These are phyloP conservation scores for Calonectria multiphialidica DNA, from an alignment of 2,329 filamentous ascomycete genomes.

Conservation along the genomic window DNA sequence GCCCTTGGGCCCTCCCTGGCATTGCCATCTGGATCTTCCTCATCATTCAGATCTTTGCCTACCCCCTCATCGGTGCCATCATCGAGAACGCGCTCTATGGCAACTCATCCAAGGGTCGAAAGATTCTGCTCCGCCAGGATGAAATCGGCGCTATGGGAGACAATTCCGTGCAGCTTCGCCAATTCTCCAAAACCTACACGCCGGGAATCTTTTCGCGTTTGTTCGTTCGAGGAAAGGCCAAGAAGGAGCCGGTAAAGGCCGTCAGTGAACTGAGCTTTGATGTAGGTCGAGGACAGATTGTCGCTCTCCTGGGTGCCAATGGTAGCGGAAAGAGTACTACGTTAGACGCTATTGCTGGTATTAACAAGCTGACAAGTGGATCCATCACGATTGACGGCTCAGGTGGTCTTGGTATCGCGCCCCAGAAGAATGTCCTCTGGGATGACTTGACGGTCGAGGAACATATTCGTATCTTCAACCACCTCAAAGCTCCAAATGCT, in stretches of 20 bases:
- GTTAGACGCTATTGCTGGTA: conserved; percentile 86
- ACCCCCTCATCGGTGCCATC: conserved; percentile 79
- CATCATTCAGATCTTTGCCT: conserved; percentile 81
- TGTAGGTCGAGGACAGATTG: conserved; percentile 83
- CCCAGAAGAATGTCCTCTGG: conserved; percentile 96
- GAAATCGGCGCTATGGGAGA: conserved; percentile 43
- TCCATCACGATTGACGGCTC: conserved; percentile 82
- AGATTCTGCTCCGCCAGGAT: conserved; percentile 54
- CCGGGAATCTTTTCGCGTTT: conserved; percentile 72
- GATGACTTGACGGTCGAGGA: conserved; percentile 88
- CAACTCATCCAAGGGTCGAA: conserved; percentile 74
- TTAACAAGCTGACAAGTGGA: conserved; percentile 82
- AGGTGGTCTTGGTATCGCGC: conserved; percentile 86
- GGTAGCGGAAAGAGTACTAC: conserved; percentile 93
- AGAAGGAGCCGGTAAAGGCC: conserved; percentile 76
- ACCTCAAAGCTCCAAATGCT: conserved; percentile 75
- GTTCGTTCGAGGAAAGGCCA: conserved; percentile 56
- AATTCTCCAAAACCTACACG: conserved; percentile 83
- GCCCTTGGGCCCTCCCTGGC: conserved; percentile 77
- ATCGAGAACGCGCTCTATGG: conserved; percentile 83
- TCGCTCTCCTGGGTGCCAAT: conserved; percentile 89
- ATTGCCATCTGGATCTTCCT: conserved; percentile 84
- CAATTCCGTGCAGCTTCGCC: conserved; percentile 76
- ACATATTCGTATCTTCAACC: conserved; percentile 87
- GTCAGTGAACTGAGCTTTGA: conserved; percentile 80